Base-by-base conservation (phyloP, 805 yeast species). In the Ogataea ganodermae region DNA sequence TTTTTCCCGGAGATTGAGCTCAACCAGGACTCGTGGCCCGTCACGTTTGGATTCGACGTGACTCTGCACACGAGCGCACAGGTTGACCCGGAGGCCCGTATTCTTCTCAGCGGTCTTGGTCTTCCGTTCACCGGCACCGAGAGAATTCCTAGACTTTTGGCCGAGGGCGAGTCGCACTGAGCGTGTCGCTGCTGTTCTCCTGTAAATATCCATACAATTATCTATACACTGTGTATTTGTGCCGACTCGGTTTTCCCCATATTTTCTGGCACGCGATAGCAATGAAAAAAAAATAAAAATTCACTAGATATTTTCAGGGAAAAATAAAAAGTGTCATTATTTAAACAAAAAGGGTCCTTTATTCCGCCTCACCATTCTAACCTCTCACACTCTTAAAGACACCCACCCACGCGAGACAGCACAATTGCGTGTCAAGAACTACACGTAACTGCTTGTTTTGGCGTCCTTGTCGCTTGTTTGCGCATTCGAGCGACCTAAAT, bases 1-100 rank as follows among this genome's bases (percentile, higher is more conserved):
- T 77, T 76, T 62, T 94, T 94, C 78, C 99, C 99, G 2, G 99
- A 94, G 69, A 82, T 94, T 52, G 96, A 91, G 63, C 80, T 84
- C 48, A 89, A 86, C 68, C 89, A 84, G 65, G 98, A 92, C 66
- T 72, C 86, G 54, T 94, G 92, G 88, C 91, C 96, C 31, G 80
- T 75, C 54, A 81, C 90, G 24, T 89, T 83, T 63, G 97, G 97
- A 49, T 77, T 92, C 75, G 86, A 89, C 63, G 75, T 94, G 47
- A 86, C 89, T 32, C 70, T 94, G 56, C 87, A 87, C 64, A 92
- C 98, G 17, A 72, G 88, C 28, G 96, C 98, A 6, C 89, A 90
- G 70, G 83, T 89, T 17, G 97, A 91, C 63, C 80, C 83, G 26
- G 94, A 89, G 61, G 97, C 98, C 8, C 83, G 96, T 67, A 81